A percentile compares a stretch with the other conserved stretches of the same genome.
Evolutionary conservation across 2,329 filamentous ascomycete genomes (phyloP).

Genomic region (Zalaria sp.): DNA sequence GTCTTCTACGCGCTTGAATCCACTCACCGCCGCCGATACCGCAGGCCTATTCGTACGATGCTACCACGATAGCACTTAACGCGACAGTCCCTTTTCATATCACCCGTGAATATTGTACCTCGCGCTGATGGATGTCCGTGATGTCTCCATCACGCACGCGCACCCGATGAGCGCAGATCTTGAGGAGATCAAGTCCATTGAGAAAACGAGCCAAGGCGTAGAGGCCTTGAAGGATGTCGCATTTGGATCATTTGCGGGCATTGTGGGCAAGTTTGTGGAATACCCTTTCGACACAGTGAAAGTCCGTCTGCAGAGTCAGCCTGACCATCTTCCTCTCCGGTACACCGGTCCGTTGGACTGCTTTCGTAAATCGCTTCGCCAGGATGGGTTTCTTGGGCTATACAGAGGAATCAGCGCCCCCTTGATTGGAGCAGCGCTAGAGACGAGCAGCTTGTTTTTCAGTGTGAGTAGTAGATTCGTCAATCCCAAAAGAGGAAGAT

Average conservation of each 20-base stretch:
- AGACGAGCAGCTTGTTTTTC: constrained; percentile 86
- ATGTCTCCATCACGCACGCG: constrained; percentile 3
- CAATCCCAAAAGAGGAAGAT: too few species aligned
- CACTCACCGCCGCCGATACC: not conserved
- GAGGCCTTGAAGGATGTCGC: constrained; percentile 75
- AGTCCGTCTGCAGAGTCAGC: constrained; percentile 92
- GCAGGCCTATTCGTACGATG: constrained; percentile 11
- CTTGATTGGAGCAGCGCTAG: constrained; percentile 76
- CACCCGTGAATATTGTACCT: not conserved
- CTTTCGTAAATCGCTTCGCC: constrained; percentile 70
- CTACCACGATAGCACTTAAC: constrained; percentile 18
- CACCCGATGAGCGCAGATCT: not conserved
- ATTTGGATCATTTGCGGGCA: constrained; percentile 82
- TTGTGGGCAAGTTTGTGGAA: constrained; percentile 90
- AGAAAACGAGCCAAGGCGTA: constrained; percentile 26
- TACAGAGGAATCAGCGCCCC: constrained; percentile 92
- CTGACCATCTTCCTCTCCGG: constrained; percentile 63
- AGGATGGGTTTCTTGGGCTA: constrained; percentile 66
- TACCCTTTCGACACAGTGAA: constrained; percentile 99
- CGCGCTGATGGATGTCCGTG: constrained; percentile 7
- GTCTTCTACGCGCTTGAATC: not conserved
- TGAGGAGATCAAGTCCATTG: not conserved
- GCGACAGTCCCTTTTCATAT: too few species aligned
- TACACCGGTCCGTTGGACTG: constrained; percentile 87
- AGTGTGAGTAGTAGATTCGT: constrained; percentile 16